phyloP scores from a whole-genome alignment of 495 filamentous ascomycete genomes.

The Annulohypoxylon stygium region DNA sequence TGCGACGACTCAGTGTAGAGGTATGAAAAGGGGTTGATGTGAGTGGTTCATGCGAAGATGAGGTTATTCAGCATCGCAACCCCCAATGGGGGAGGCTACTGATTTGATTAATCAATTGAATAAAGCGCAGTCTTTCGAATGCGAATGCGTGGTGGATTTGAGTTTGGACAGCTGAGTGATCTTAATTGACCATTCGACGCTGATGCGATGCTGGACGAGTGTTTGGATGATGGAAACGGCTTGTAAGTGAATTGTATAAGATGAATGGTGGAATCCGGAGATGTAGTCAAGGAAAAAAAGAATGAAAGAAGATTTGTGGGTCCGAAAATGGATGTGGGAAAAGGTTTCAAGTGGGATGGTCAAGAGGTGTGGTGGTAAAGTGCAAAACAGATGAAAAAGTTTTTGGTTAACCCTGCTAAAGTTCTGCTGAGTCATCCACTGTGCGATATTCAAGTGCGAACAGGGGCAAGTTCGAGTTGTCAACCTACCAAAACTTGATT shows the following conservation, averaged over 20 bases:
- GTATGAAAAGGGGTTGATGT: constrained; percentile 13
- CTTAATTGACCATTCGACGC: neutral
- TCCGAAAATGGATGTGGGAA: constrained; percentile 10
- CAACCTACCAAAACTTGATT: constrained; percentile 1
- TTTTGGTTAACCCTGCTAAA: constrained; percentile 19
- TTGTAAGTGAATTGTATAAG: constrained; percentile 29
- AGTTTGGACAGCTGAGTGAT: neutral
- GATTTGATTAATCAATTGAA: constrained; percentile 3
- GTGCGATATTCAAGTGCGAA: neutral
- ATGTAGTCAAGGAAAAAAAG: constrained; percentile 43
- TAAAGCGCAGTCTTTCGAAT: neutral
- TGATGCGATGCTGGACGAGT: constrained; percentile 20
- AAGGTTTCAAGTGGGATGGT: constrained; percentile 6
- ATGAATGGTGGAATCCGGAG: constrained; percentile 24
- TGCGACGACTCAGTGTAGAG: neutral
- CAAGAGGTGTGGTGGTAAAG: constrained; percentile 22
- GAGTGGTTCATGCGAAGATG: constrained; percentile 19
- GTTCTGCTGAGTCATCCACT: constrained; percentile 26
- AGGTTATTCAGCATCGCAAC: constrained; percentile 25
- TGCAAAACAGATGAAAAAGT: constrained; percentile 6
- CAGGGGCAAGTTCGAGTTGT: constrained; percentile 21
- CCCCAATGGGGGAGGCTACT: constrained; percentile 29
- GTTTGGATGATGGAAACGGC: constrained; percentile 25
- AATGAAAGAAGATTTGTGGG: constrained; percentile 25
- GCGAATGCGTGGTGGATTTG: neutral